Evolutionary conservation across 1,284 basidiomycete genomes (phyloP).

Genomic region (Ceratobasidium sp.): DNA sequence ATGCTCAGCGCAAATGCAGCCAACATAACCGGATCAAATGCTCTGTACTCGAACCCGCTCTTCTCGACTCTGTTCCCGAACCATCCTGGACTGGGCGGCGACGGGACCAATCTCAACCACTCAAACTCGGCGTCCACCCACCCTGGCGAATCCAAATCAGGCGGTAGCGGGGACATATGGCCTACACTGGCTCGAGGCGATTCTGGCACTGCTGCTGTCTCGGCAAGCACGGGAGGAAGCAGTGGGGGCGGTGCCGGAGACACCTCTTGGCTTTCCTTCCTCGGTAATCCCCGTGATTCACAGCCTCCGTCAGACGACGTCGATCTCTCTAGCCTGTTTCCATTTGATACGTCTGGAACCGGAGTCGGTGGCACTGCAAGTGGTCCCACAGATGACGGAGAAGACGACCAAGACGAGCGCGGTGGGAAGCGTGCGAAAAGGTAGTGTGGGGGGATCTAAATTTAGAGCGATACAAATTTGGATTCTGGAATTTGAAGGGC

Average conservation of each 20-base stretch:
- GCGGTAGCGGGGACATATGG: conserved; percentile 7
- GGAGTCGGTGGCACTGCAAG: background rate
- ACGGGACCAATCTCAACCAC: background rate
- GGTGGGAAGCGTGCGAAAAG: conserved; percentile 34
- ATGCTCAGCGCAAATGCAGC: no score
- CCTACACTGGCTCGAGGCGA: conserved; percentile 11
- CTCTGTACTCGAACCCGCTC: conserved; percentile 35
- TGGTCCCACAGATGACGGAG: background rate
- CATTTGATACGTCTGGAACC: conserved; percentile 11
- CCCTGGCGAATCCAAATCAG: background rate
- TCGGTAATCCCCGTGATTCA: conserved; percentile 23
- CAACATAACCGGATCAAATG: conserved; percentile 1
- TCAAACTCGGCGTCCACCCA: background rate
- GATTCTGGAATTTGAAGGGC: background rate
- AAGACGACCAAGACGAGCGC: conserved; percentile 31
- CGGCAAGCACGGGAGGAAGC: background rate
- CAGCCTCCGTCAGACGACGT: conserved; percentile 42
- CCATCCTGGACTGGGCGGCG: conserved; percentile 13
- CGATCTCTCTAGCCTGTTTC: conserved; percentile 28
- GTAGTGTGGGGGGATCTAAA: background rate
- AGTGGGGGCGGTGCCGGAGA: background rate
- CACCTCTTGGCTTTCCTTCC: conserved; percentile 39
- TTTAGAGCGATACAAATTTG: background rate
- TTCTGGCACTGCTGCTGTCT: background rate
- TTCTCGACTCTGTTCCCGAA: conserved; percentile 41